phyloP scores from a whole-genome alignment of 148 eudicot species.

The Cornus kousa region DNA sequence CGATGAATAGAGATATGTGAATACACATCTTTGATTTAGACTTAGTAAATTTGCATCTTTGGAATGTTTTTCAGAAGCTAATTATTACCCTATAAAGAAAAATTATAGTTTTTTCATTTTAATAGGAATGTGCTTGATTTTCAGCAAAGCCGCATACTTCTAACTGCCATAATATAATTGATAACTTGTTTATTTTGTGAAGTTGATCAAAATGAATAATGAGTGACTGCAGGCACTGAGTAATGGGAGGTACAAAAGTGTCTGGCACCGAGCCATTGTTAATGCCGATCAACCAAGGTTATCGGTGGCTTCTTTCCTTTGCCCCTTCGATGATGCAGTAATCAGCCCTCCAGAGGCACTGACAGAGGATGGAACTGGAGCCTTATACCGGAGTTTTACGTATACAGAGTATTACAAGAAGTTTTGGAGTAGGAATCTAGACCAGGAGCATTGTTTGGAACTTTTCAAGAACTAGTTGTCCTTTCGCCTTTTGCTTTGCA shows the following conservation, averaged over 20 bases:
- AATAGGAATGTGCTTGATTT: background rate
- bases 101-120: too few species aligned
- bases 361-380: constrained; percentile 30
- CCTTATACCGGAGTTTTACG: constrained; percentile 46
- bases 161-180: background rate
- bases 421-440: constrained; percentile 69
- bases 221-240: constrained; percentile 54
- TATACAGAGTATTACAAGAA: constrained; percentile 66
- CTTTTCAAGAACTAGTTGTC: constrained; percentile 45
- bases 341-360: constrained; percentile 54
- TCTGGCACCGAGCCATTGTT: constrained; percentile 73
- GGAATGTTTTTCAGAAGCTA: too few species aligned
- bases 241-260: constrained; percentile 67
- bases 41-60: too few species aligned
- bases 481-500: too few species aligned
- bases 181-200: background rate
- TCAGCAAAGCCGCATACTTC: background rate
- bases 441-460: constrained; percentile 62
- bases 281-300: constrained; percentile 48
- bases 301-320: constrained; percentile 72
- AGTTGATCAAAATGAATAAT: background rate
- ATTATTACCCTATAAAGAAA: too few species aligned
- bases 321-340: constrained; percentile 42
- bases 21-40: too few species aligned
- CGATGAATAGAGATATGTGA: too few species aligned